Evolutionary conservation across 2,329 filamentous ascomycete species (phyloP).

Genomic region (Colletotrichum aenigma): DNA sequence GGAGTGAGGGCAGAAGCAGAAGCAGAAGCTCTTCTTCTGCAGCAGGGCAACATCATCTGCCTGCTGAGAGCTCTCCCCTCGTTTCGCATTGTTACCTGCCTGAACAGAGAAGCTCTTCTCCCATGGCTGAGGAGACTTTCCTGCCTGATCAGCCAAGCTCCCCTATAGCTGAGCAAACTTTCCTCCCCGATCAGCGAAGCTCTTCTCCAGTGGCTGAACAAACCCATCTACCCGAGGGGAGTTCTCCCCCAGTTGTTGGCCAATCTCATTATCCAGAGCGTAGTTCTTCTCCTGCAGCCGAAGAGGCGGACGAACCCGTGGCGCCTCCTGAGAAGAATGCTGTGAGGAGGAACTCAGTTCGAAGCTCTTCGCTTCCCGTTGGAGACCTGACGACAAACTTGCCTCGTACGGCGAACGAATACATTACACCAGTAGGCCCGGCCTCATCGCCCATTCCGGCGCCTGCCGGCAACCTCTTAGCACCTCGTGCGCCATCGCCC

Average conservation of each 20-base stretch:
- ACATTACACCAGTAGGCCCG: slow-evolving; percentile 40
- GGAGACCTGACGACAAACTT: neutral
- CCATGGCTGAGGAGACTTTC: neutral
- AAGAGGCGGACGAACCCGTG: neutral
- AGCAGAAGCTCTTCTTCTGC: neutral
- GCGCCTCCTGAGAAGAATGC: neutral
- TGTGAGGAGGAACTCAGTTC: neutral
- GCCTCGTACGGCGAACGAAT: slow-evolving; percentile 10
- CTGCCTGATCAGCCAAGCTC: neutral
- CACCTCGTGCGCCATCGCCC: slow-evolving; percentile 9
- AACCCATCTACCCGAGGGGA: neutral
- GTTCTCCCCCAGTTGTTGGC: neutral
- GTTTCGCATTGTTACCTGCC: neutral
- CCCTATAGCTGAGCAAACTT: neutral
- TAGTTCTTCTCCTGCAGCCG: neutral
- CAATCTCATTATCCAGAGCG: neutral
- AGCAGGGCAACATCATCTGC: neutral
- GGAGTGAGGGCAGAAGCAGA: neutral
- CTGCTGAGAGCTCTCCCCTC: neutral
- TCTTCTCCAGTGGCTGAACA: neutral
- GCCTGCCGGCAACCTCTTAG: slow-evolving; percentile 17
- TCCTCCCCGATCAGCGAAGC: neutral
- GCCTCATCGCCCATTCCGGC: slow-evolving; percentile 37
- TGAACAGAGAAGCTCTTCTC: neutral
- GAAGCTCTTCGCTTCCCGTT: slow-evolving; percentile 12